Evolutionary conservation across 192 early-diverging fungal genomes (phyloP), one percentile per base, ranked within the genome.

Genomic region (Jimgerdemannia flammicorona): DNA sequence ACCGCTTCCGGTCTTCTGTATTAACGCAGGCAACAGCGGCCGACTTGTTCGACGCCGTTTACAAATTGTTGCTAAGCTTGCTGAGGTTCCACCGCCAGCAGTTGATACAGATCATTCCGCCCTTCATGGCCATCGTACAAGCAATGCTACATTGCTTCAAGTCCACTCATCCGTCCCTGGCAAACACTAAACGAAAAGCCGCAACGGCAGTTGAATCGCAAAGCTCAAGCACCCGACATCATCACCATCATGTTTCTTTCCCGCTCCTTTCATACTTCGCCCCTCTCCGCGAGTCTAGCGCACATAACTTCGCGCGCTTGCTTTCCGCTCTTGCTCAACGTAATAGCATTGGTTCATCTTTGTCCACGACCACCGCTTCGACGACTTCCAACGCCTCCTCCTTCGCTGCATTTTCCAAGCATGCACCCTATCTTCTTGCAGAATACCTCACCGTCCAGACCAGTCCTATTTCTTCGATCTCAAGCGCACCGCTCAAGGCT

Each of bases 401-500:
- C 0, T 77, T 77, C 41, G 82, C 80, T 44, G 76, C 81, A 1
- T 86, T 88, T 73, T 74, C 78, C 4, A 90, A 84, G 73, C 83
- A 90, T 67, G 77, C 81, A 3, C 87, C 85, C 3, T 84, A 79
- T 42, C 65, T 88, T 4, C 69, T 90, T 43, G 74, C 86, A 42
- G 86, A 90, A 63, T 91, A 89, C 69, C 81, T 92, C 4, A 73
- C 81, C 20, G 87, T 92, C 59, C 91, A 91, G 68, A 79, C 83
- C 3, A 81, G 81, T 7, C 74, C 85, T 14, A 76, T 81, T 4
- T 81, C 83, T 39, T 83, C 79, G 39, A 83, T 87, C 72, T 77
- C 77, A 11, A 76, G 76, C 44, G 77, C 78, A 4, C 63, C 42
- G 18, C 77, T 85, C 3, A 87, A 85, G 74, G 78, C 79, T 29